phyloP scores from a whole-genome alignment of 768 basidiomycete species.

The Boletus bicolor region DNA sequence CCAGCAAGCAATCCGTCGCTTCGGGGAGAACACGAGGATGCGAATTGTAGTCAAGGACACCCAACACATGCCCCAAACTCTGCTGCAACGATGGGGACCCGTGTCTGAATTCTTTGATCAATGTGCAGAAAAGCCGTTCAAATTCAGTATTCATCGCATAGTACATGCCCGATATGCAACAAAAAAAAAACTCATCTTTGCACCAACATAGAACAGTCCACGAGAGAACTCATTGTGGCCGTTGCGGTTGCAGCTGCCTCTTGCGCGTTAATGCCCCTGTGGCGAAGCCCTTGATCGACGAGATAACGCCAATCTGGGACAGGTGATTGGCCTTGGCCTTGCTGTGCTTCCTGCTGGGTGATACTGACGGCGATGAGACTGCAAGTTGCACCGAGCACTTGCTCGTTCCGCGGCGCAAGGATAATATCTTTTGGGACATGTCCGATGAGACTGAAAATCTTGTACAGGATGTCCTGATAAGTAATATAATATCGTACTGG shows the following conservation, averaged over 20 bases:
- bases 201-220: constrained; percentile 61
- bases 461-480: constrained; percentile 1
- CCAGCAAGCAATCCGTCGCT: constrained; percentile 57
- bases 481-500: neutral
- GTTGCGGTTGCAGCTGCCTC: constrained; percentile 73
- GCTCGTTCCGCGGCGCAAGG: constrained; percentile 64
- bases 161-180: constrained; percentile 8
- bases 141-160: constrained; percentile 16
- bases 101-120: constrained; percentile 58
- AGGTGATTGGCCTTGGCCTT: constrained; percentile 35
- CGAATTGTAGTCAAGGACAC: constrained; percentile 60
- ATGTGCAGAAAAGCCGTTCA: constrained; percentile 38
- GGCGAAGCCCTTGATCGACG: constrained; percentile 69
- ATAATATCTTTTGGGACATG: constrained; percentile 57
- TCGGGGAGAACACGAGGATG: constrained; percentile 52
- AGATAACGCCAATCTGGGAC: constrained; percentile 65
- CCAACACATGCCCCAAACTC: constrained; percentile 67
- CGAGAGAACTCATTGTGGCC: constrained; percentile 62
- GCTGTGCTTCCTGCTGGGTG: constrained; percentile 52
- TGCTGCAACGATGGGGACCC: constrained; percentile 61
- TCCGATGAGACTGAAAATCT: constrained; percentile 68
- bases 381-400: constrained; percentile 71
- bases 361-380: constrained; percentile 63
- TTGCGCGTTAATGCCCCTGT: constrained; percentile 62
- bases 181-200: constrained; percentile 60